phyloP scores from a whole-genome alignment of 768 basidiomycete species.

The Paxillus ammoniavirescens region DNA sequence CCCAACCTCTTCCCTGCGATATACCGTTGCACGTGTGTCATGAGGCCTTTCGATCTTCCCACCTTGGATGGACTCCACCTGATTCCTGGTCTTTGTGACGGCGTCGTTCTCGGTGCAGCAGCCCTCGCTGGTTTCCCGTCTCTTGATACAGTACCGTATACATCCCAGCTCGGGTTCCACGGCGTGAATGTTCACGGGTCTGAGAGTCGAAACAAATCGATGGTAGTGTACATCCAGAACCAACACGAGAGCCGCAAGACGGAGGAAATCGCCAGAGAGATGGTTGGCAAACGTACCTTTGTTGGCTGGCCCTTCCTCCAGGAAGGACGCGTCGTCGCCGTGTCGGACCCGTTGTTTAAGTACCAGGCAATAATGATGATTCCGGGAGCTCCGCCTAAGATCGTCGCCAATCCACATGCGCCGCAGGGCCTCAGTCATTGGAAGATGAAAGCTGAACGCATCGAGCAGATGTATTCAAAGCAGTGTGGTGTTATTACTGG shows the following conservation, averaged over 20 bases:
- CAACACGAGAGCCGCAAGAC: constrained; percentile 63
- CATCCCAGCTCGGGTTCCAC: constrained; percentile 75
- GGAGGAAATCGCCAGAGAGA: constrained; percentile 69
- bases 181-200: constrained; percentile 91
- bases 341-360: constrained; percentile 85
- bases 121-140: constrained; percentile 97
- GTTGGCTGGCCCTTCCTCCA: constrained; percentile 94
- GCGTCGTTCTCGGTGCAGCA: constrained; percentile 79
- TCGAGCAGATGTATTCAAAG: constrained; percentile 87
- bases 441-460: constrained; percentile 78
- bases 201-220: constrained; percentile 90
- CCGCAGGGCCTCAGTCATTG: constrained; percentile 67
- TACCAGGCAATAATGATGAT: constrained; percentile 70
- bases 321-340: constrained; percentile 82
- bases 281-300: constrained; percentile 78
- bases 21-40: constrained; percentile 72
- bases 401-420: constrained; percentile 72
- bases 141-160: constrained; percentile 82
- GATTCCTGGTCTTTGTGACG: constrained; percentile 82
- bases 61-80: constrained; percentile 82
- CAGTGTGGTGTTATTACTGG: constrained; percentile 87
- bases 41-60: constrained; percentile 86
- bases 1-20: constrained; percentile 95
- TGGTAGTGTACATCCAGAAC: constrained; percentile 85
- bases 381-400: constrained; percentile 48